Base-by-base conservation (phyloP, 2,329 filamentous ascomycete species). In the Pyrenophora graminea region DNA sequence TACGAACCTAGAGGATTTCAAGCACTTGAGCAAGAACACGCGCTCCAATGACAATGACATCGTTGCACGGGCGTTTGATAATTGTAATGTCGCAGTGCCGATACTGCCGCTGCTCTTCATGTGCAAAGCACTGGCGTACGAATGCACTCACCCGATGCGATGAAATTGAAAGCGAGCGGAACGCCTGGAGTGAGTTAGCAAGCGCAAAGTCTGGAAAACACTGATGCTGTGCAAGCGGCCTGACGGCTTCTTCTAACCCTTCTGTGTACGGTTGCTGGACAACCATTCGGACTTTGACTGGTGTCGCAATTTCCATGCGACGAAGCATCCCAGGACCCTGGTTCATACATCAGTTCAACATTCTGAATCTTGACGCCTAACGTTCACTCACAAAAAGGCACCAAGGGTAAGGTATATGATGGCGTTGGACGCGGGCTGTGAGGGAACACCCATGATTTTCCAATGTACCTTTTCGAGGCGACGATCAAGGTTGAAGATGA, bases 111-210 rank as follows among this genome's bases (percentile, higher is more conserved):
- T 77, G 73, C 77, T 78, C 76, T 79, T 79, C 63, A 66, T 56
- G 57, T 73, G 63, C 65, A 48, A 43, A 52, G 64, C 72, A 64
- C 53, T 49, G 67, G 68, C 69, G 71, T 72, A 61, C 54, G 54
- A 50, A 56, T 74, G 67, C 75, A 93, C 90, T 93, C 85, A 94
- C 90, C 89, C 79, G 89, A 90, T 74, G 90, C 90, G 78, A 94
- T 89, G 79, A 94, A 94, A 78, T 94, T 94, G 71, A 94, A 81
- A 74, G 90, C 89, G 75, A 94, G 79, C 64, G 90, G 90, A 60
- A 91, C 77, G 61, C 88, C 90, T 94, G 66, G 18, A 53, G 27
- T 46, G 18, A 38, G 67, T 76, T 53, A 62, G 56, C 23, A 3
- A 39, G 36, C 48, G 57, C 47, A 42, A 33, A 39, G 36, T 30